These are phyloP conservation scores for Taiozyma onychis DNA, from an alignment of 1,139 yeast genomes.

Conservation along the genomic window DNA sequence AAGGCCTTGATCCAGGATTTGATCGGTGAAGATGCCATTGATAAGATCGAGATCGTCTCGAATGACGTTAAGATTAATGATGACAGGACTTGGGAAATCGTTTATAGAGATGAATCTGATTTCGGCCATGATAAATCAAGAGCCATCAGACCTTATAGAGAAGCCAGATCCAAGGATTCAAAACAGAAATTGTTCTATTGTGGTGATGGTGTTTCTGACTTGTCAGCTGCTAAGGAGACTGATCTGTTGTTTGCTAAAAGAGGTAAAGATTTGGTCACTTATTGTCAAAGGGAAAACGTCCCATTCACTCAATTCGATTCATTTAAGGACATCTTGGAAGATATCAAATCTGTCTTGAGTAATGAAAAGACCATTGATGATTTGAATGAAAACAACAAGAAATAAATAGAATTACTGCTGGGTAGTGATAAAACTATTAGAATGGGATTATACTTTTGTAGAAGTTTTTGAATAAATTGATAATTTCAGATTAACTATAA, in stretches of 20 bases:
- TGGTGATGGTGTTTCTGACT: conserved; percentile 96
- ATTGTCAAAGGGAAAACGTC: conserved; percentile 72
- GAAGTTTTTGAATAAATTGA: too few relatives aligned
- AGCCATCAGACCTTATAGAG: conserved; percentile 65
- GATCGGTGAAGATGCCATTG: conserved; percentile 71
- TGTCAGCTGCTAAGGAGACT: conserved; percentile 93
- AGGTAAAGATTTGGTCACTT: conserved; percentile 84
- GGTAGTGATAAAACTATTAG: neutral
- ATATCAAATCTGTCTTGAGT: conserved; percentile 41
- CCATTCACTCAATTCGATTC: conserved; percentile 81
- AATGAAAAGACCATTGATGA: conserved; percentile 39
- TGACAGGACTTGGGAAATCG: conserved; percentile 71
- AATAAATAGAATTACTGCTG: neutral
- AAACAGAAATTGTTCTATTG: conserved; percentile 67
- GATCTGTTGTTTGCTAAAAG: conserved; percentile 88
- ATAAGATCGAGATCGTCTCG: conserved; percentile 73
- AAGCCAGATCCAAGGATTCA: conserved; percentile 33
- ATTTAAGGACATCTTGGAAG: conserved; percentile 64
- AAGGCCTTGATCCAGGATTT: conserved; percentile 66
- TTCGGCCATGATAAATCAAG: conserved; percentile 95
- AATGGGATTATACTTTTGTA: too few relatives aligned
- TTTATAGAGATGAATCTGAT: conserved; percentile 75
- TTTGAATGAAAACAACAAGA: conserved; percentile 30
- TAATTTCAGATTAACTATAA: too few relatives aligned
- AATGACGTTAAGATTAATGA: conserved; percentile 63